phyloP scores from a whole-genome alignment of 2,329 filamentous ascomycete species.

The Trichoderma guizhouense region DNA sequence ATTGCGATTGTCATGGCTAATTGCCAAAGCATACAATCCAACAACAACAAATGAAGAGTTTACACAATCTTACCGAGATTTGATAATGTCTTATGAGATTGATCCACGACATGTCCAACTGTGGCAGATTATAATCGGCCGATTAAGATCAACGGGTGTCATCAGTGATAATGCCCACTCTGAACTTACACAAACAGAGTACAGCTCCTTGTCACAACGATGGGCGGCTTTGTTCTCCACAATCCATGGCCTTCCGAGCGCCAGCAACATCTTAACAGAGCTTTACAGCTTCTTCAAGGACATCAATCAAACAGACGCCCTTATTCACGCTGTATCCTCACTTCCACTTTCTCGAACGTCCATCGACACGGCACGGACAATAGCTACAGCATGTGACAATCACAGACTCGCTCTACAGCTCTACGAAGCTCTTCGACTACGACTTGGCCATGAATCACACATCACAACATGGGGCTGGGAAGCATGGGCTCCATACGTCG shows the following conservation, averaged over 20 bases:
- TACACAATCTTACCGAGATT: slow-evolving; percentile 7
- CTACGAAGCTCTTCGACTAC: slow-evolving; percentile 21
- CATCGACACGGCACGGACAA: slow-evolving; percentile 18
- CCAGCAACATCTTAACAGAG: slow-evolving; percentile 14
- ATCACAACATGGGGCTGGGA: slow-evolving; percentile 32
- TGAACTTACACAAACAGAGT: slow-evolving; percentile 15
- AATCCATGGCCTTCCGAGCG: slow-evolving; percentile 5
- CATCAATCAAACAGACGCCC: slow-evolving; percentile 20
- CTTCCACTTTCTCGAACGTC: slow-evolving; percentile 10
- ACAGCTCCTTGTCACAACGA: slow-evolving; percentile 20
- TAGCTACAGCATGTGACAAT: slow-evolving; percentile 24
- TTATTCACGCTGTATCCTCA: slow-evolving; percentile 14
- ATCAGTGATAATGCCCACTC: slow-evolving; percentile 10
- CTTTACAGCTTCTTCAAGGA: slow-evolving; percentile 19
- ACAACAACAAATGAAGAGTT: slow-evolving; percentile 20
- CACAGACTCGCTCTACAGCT: slow-evolving; percentile 28
- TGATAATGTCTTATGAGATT: background rate
- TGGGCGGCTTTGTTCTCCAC: slow-evolving; percentile 22
- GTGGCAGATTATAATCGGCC: slow-evolving; percentile 24
- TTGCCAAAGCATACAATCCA: slow-evolving; percentile 22
- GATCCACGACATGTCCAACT: slow-evolving; percentile 22
- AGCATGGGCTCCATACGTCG: slow-evolving; percentile 32
- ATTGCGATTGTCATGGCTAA: slow-evolving; percentile 25
- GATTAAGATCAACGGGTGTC: slow-evolving; percentile 16
- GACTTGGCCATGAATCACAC: background rate